Conservation (phyloP, 108 stramenopile genomes). For the Fistulifera pelliculosa region DNA sequence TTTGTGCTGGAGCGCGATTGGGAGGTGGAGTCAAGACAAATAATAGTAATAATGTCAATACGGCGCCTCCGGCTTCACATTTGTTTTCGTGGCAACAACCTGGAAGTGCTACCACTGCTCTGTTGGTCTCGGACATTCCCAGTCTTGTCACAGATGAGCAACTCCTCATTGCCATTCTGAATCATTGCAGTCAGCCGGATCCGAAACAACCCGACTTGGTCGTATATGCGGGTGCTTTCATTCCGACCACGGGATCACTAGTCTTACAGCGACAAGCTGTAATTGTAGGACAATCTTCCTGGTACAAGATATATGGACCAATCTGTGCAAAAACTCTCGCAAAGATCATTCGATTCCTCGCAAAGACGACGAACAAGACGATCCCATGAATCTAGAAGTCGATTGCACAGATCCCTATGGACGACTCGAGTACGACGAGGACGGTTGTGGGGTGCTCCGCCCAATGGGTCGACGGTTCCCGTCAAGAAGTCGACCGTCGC, state of each 20-base stretch:
- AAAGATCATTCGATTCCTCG: slow-evolving; percentile 22
- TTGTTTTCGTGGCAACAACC: neutral
- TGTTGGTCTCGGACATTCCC: slow-evolving; percentile 31
- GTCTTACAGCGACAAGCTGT: too few species aligned
- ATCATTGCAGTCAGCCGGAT: slow-evolving; percentile 13
- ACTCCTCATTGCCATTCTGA: slow-evolving; percentile 33
- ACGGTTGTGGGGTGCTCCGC: slow-evolving; percentile 50
- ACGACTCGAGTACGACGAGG: slow-evolving; percentile 55
- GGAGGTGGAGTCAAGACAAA: slow-evolving; percentile 39
- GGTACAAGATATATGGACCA: too few species aligned
- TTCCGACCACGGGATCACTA: too few species aligned
- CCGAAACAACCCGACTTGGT: neutral
- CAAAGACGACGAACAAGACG: slow-evolving; percentile 14
- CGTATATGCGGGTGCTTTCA: too few species aligned
- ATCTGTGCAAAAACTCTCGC: too few species aligned
- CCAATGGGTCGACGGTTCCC: slow-evolving; percentile 14
- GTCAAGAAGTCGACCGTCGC: slow-evolving; percentile 20
- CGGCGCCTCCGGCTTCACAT: slow-evolving; percentile 7
- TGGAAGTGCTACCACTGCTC: too few species aligned
- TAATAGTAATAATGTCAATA: too few species aligned
- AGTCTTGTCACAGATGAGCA: slow-evolving; percentile 62
- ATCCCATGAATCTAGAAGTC: slow-evolving; percentile 48
- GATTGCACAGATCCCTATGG: slow-evolving; percentile 82
- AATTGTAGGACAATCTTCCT: too few species aligned
- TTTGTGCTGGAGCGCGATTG: slow-evolving; percentile 30